Base-by-base conservation (phyloP, 2,329 filamentous ascomycete species). In the Furcasterigmium sp. region DNA sequence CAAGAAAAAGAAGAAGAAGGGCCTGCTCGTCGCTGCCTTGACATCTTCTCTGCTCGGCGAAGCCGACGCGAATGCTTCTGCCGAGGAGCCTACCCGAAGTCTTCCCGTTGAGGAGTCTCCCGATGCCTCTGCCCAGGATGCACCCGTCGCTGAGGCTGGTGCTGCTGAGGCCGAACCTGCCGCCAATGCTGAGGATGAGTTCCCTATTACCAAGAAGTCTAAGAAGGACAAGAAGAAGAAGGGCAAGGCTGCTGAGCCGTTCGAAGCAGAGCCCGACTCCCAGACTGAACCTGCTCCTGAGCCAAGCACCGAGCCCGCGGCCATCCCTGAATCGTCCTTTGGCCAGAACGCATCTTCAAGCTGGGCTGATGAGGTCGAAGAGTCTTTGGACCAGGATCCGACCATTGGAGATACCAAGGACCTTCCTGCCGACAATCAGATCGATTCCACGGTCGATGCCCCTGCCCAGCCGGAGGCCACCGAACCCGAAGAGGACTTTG, bases 341-440 rank as follows among this genome's bases (percentile, higher is more conserved):
- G n/a, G n/a, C n/a, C n/a, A n/a, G n/a, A 53, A 46, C 14, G 26
- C 46, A 15, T 52, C 55, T 19, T 40, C 55, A 21, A 53, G 51
- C 3, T 59, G 62, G 37, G 20, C 45, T 18, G 51, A 54, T n/a
- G 51, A 35, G 32, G 32, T 35, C 15, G 32, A 53, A 29, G 25
- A 43, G 19, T 15, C 35, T 18, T n/a, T 28, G 9, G 25, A 39
- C 17, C 20, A 51, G 23, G 41, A 41, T 8, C 36, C 32, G 15
- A 9, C 11, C 7, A 4, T 17, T 17, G 23, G 11, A 26, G 7
- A 26, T 7, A 46, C 37, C 11, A 53, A 54, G 26, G 8, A 14
- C 11, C 13, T n/a, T 25, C 21, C 32, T 23, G 15, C 21, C 11
- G 13, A 14, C 23, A 23, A 37, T n/a, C n/a, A n/a, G n/a, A n/a